Percentiles rank a stretch among this genome's conserved stretches.
These are phyloP conservation scores for Brasilioporus rufonigricans DNA, from an alignment of 768 basidiomycete genomes.

Conservation along the genomic window DNA sequence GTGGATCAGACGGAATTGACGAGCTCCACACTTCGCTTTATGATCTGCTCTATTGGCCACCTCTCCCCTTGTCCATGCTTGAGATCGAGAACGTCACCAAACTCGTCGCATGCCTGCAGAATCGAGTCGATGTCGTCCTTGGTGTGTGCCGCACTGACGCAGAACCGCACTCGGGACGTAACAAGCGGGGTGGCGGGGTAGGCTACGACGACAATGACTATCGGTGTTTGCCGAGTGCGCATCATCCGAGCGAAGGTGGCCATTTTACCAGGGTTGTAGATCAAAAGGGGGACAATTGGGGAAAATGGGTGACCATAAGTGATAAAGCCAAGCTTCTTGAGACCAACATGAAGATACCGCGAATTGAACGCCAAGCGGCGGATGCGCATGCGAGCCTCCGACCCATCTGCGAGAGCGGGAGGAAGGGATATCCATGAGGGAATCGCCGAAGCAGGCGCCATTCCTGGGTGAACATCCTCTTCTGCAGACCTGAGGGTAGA, in stretches of 20 bases:
- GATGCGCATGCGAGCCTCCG: slow-evolving; percentile 79
- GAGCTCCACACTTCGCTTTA: slow-evolving; percentile 70
- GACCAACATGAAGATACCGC: slow-evolving; percentile 82
- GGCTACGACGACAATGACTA: slow-evolving; percentile 86
- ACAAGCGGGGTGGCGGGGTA: slow-evolving; percentile 91
- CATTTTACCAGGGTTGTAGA: slow-evolving; percentile 96
- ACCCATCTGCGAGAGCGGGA: slow-evolving; percentile 69
- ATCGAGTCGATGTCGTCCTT: slow-evolving; percentile 93
- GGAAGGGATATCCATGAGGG: slow-evolving; percentile 82
- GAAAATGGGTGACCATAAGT: slow-evolving; percentile 89
- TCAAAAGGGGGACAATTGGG: slow-evolving; percentile 88
- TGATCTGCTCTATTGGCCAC: slow-evolving; percentile 78
- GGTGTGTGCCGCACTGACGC: slow-evolving; percentile 91
- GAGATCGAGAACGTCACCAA: slow-evolving; percentile 86
- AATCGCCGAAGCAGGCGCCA: slow-evolving; percentile 59
- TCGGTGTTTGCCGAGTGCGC: slow-evolving; percentile 70
- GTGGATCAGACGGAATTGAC: slow-evolving; percentile 39
- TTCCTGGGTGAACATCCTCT: slow-evolving; percentile 61
- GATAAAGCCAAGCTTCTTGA: slow-evolving; percentile 94
- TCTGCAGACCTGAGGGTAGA: slow-evolving; percentile 34
- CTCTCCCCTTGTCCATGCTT: slow-evolving; percentile 74
- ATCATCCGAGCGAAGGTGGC: slow-evolving; percentile 87
- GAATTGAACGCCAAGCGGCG: slow-evolving; percentile 93
- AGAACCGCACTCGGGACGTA: slow-evolving; percentile 88
- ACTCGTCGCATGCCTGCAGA: slow-evolving; percentile 84